Conservation (phyloP, 2,329 filamentous ascomycete species). For the Pseudopithomyces chartarum region DNA sequence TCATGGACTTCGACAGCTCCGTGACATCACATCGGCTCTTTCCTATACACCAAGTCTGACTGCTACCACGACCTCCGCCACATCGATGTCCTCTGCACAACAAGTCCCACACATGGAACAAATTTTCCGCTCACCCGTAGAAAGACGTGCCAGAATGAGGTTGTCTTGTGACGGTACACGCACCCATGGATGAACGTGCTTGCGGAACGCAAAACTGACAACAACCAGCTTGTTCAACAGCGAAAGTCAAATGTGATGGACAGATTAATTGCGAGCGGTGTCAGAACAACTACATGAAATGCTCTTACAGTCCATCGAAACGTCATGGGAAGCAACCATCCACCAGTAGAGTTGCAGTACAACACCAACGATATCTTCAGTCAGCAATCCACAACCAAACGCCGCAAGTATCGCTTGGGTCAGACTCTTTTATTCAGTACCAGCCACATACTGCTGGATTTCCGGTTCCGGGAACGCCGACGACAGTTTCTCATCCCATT, state of each 20-base stretch:
- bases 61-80: neutral
- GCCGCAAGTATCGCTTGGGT: neutral
- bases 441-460: neutral
- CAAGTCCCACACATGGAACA: neutral
- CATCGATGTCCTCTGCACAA: neutral
- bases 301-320: constrained; percentile 1
- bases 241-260: constrained; percentile 6
- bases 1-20: neutral
- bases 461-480: neutral
- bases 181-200: neutral
- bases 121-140: neutral
- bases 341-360: neutral
- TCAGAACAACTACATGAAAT: neutral
- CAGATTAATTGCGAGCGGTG: neutral
- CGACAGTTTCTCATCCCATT: neutral
- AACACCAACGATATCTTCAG: neutral
- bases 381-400: neutral
- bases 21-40: neutral
- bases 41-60: neutral
- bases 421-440: neutral
- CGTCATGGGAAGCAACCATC: constrained; percentile 6
- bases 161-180: neutral
- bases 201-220: neutral
- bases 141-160: neutral
- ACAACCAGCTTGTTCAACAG: neutral